Conservation (phyloP, 2,329 filamentous ascomycete species). For the Fusarium concolor region DNA sequence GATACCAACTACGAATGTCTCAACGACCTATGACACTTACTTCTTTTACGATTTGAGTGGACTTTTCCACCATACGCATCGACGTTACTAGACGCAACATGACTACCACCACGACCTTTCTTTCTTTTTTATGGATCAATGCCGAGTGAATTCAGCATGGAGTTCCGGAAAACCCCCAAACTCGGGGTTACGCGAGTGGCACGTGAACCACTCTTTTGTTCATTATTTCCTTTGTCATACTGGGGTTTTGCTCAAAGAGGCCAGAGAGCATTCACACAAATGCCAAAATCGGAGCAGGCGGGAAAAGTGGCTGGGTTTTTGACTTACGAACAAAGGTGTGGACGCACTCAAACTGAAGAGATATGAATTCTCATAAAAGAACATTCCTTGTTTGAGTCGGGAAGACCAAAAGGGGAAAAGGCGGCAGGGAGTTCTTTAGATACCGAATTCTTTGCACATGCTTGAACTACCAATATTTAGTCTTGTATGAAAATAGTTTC, state of each 20-base stretch:
- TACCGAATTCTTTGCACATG: constrained; percentile 18
- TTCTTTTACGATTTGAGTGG: constrained; percentile 20
- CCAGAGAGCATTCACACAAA: constrained; percentile 6
- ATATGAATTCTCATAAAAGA: constrained; percentile 22
- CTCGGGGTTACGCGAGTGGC: constrained; percentile 15
- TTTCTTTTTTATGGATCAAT: neutral
- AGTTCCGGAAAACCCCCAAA: constrained; percentile 28
- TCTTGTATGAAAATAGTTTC: constrained; percentile 5
- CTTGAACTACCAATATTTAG: constrained; percentile 2
- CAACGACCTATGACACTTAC: constrained; percentile 27
- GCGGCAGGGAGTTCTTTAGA: constrained; percentile 4
- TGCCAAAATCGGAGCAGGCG: constrained; percentile 10
- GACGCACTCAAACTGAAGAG: constrained; percentile 15
- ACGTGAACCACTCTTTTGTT: constrained; percentile 12
- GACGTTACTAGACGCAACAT: constrained; percentile 34
- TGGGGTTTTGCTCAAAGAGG: neutral
- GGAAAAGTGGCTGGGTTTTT: constrained; percentile 18
- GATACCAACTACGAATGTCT: constrained; percentile 42
- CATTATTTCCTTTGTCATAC: constrained; percentile 27
- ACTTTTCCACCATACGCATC: constrained; percentile 13
- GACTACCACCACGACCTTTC: constrained; percentile 16
- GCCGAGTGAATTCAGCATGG: constrained; percentile 22
- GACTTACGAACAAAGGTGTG: constrained; percentile 22
- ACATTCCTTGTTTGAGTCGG: constrained; percentile 28
- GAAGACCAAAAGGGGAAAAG: constrained; percentile 8